Conservation (phyloP, 2,329 filamentous ascomycete species). For the Phyllosticta citriasiana region DNA sequence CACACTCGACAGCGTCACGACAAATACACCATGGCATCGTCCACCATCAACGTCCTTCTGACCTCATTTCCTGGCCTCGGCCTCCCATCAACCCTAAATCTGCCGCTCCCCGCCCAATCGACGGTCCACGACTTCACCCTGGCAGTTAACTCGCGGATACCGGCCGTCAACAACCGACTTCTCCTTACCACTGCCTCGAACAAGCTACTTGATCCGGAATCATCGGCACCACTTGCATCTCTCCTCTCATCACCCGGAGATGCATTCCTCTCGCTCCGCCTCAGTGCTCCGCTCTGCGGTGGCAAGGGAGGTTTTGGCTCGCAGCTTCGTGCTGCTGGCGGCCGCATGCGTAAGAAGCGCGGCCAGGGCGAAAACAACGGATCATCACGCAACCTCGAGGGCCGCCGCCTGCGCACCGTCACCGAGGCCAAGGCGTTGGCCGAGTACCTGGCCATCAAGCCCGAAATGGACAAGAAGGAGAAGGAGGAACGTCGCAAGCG, state of each 20-base stretch:
- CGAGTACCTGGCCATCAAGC: constrained; percentile 89
- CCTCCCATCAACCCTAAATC: constrained; percentile 69
- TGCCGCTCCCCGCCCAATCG: constrained; percentile 59
- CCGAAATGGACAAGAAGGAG: constrained; percentile 92
- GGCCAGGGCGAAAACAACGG: constrained; percentile 74
- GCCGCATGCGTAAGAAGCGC: constrained; percentile 91
- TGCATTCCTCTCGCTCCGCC: constrained; percentile 71
- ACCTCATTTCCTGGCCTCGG: constrained; percentile 75
- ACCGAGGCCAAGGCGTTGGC: constrained; percentile 92
- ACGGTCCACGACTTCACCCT: constrained; percentile 61
- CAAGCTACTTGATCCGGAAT: constrained; percentile 51
- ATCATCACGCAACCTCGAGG: constrained; percentile 88
- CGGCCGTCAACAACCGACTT: constrained; percentile 47
- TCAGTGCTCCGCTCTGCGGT: constrained; percentile 70
- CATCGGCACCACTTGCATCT: constrained; percentile 46
- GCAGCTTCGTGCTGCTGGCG: constrained; percentile 89
- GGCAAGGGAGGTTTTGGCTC: constrained; percentile 98
- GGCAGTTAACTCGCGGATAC: constrained; percentile 48
- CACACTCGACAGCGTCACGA: neutral
- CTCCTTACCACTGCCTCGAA: constrained; percentile 77
- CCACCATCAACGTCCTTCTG: constrained; percentile 68
- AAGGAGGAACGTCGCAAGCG: constrained; percentile 74
- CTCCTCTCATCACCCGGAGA: constrained; percentile 49
- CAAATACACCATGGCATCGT: constrained; percentile 41
- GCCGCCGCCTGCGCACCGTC: constrained; percentile 78